A percentile compares a stretch with the other conserved stretches of the same genome.
Evolutionary conservation across 768 basidiomycete species (phyloP).

Genomic region (Holtermannia corniformis): DNA sequence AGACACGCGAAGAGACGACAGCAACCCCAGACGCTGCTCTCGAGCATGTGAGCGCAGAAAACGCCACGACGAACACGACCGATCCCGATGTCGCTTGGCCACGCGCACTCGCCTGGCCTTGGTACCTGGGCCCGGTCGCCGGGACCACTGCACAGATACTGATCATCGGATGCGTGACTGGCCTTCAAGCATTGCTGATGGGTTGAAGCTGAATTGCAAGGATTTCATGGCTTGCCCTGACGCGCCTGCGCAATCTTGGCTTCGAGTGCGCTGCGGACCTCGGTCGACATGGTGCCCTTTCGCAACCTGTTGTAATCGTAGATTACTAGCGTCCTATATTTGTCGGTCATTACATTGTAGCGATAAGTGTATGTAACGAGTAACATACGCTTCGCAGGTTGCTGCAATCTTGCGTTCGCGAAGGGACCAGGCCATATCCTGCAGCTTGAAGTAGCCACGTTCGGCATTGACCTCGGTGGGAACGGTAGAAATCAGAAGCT

Average conservation of each 20-base stretch:
- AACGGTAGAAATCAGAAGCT: constrained; percentile 25
- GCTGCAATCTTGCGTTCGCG: constrained; percentile 22
- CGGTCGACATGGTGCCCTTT: constrained; percentile 21
- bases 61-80: not conserved
- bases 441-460: constrained; percentile 18
- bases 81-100: not conserved
- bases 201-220: too few relatives aligned
- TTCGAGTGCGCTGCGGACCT: constrained; percentile 14
- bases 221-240: too few relatives aligned
- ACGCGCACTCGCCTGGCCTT: not conserved
- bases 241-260: not conserved
- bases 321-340: constrained; percentile 27
- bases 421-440: constrained; percentile 20
- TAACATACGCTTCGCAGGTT: constrained; percentile 22
- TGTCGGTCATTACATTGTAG: not conserved
- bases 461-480: constrained; percentile 19
- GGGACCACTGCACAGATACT: not conserved
- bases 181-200: not conserved
- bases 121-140: too few relatives aligned
- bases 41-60: not conserved
- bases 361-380: not conserved
- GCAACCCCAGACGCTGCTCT: not conserved
- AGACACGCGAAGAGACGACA: too few relatives aligned
- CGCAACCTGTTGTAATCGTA: constrained; percentile 26
- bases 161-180: not conserved